Evolutionary conservation across 768 basidiomycete genomes (phyloP), one percentile per base, ranked within the genome.

Genomic region (Panus rudis): DNA sequence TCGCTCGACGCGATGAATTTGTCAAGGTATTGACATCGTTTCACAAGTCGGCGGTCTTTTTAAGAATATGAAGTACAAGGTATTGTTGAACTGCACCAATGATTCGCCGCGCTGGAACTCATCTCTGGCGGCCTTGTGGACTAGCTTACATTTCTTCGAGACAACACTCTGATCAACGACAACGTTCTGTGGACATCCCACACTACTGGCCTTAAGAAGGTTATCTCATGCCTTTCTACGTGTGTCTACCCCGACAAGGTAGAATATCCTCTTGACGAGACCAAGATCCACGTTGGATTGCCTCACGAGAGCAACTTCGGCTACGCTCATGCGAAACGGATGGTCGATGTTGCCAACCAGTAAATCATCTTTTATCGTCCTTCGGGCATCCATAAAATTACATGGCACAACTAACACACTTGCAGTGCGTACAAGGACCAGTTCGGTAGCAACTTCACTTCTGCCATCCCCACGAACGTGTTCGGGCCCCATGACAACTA

Each of bases 181-280:
- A 92, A 92, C 62, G 80, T 98, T 31, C 73, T 97, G 17, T 78
- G 92, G 58, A 71, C 75, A 24, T 71, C 91, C 6, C 74, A 89
- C 58, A 69, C 79, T 50, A 67, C 72, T 55, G 70, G 78, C 39
- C 73, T 73, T 17, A 52, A 74, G 49, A 97, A 96, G 64, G 73
- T 94, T 52, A 84, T 98, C 45, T 96, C 93, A 11, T 97, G 93
- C 58, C 78, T 97, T 28, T 96, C 93, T 8, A 97, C 94, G 31
- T 98, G 93, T 59, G 91, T 98, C 35, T 98, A 93, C 71, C 93
- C 93, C 0, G 93, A 97, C 64, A 86, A 92, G 62, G 92, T 93
- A 51, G 75, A 79, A 41, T 96, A 93, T 61, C 94, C 93, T 12
- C 76, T 98, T 21, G 86, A 91, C 52, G 93, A 98, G 67, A 78